Conservation (phyloP, 345 rosid genomes). For the Toxicodendron radicans region DNA sequence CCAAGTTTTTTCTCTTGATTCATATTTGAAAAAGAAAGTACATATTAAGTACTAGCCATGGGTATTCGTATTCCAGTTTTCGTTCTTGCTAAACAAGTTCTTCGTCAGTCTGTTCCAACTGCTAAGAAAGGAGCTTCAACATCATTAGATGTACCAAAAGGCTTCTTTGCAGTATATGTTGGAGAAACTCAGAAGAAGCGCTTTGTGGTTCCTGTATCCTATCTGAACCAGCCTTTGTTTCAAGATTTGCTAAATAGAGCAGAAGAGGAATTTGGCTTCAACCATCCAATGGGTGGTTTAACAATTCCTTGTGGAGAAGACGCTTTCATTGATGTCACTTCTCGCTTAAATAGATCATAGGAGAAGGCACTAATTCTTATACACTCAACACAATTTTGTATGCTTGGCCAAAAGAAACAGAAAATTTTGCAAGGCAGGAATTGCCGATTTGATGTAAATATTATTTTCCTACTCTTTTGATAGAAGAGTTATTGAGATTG, state of each 20-base stretch:
- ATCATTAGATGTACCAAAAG: conserved; percentile 14
- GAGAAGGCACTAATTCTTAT: background rate
- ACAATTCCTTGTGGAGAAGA: conserved; percentile 42
- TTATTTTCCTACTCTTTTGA: background rate
- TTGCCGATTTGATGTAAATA: background rate
- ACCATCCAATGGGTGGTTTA: conserved; percentile 39
- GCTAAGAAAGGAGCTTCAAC: conserved; percentile 2
- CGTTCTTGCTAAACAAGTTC: conserved; percentile 9
- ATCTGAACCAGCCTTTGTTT: conserved; percentile 39
- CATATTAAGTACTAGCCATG: background rate
- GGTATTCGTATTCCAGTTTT: conserved; percentile 3
- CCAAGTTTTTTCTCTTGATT: background rate
- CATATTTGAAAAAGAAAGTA: background rate
- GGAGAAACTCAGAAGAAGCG: conserved; percentile 30
- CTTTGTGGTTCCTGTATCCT: conserved; percentile 32
- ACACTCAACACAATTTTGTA: background rate
- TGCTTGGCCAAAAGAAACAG: no score
- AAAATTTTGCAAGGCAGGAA: background rate
- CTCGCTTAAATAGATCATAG: conserved; percentile 22
- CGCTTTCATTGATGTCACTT: conserved; percentile 32
- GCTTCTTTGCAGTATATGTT: conserved; percentile 18
- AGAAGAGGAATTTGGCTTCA: conserved; percentile 41
- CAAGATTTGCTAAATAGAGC: conserved; percentile 32
- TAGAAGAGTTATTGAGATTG: background rate
- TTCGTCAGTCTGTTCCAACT: background rate